These are phyloP conservation scores for Dendryphion nanum DNA, from an alignment of 2,329 filamentous ascomycete genomes.

Conservation along the genomic window DNA sequence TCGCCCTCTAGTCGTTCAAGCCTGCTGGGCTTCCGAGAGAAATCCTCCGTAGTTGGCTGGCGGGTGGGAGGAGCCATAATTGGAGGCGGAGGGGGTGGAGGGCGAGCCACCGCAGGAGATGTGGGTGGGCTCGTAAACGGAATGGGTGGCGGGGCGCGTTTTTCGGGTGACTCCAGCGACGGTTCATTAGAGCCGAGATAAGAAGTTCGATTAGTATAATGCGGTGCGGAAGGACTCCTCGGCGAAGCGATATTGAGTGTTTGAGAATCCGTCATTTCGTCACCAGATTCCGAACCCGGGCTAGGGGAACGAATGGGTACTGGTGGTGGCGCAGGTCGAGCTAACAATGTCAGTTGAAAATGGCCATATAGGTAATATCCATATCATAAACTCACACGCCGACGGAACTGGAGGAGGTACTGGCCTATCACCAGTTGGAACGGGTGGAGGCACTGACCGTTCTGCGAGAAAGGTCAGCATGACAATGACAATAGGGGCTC, in stretches of 20 bases:
- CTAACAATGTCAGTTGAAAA: conserved; percentile 41
- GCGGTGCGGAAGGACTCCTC: conserved; percentile 27
- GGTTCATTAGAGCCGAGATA: conserved; percentile 41
- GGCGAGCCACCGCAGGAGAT: conserved; percentile 31
- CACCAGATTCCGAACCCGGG: conserved; percentile 82
- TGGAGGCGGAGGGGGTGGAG: conserved; percentile 51
- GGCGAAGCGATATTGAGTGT: conserved; percentile 35
- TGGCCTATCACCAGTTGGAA: conserved; percentile 21
- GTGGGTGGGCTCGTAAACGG: conserved; percentile 45
- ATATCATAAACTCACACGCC: conserved; percentile 25
- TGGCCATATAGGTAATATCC: neutral
- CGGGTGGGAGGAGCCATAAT: conserved; percentile 38
- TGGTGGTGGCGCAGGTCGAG: conserved; percentile 59
- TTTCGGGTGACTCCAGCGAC: conserved; percentile 23
- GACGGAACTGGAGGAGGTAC: conserved; percentile 36
- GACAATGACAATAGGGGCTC: neutral
- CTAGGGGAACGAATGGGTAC: conserved; percentile 63
- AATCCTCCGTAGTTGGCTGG: conserved; percentile 30
- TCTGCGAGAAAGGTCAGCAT: conserved; percentile 35
- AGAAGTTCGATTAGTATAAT: conserved; percentile 39
- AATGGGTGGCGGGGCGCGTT: conserved; percentile 50
- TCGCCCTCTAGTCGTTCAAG: conserved; percentile 73
- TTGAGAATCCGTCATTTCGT: conserved; percentile 61
- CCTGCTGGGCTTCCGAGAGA: conserved; percentile 17
- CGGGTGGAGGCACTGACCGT: conserved; percentile 35